These are phyloP conservation scores for Phytophthora citrophthora DNA, from an alignment of 352 stramenopile species.

Conservation along the genomic window DNA sequence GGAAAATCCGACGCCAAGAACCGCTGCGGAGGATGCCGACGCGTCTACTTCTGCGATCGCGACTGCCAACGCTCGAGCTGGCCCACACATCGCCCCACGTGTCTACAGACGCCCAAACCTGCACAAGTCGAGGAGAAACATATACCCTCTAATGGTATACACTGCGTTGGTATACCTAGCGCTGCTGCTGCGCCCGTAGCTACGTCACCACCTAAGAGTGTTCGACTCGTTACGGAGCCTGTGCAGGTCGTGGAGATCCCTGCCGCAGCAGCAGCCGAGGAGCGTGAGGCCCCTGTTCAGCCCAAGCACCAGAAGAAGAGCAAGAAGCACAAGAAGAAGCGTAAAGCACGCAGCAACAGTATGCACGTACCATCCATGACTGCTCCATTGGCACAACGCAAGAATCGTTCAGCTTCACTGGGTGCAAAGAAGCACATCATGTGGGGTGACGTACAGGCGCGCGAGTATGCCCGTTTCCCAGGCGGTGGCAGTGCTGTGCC, in stretches of 20 bases:
- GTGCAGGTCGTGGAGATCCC: slow-evolving; percentile 49
- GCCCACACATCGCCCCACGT: slow-evolving; percentile 58
- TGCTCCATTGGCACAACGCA: slow-evolving; percentile 32
- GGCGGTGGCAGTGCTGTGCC: slow-evolving; percentile 77
- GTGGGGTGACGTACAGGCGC: slow-evolving; percentile 72
- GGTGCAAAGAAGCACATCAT: slow-evolving; percentile 73
- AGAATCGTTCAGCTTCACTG: slow-evolving; percentile 73
- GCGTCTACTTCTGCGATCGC: slow-evolving; percentile 81
- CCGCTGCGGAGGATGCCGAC: slow-evolving; percentile 73
- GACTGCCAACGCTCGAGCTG: slow-evolving; percentile 77
- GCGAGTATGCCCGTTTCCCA: slow-evolving; percentile 84
- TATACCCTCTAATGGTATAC: slow-evolving; percentile 27
- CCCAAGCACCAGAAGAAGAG: slow-evolving; percentile 62
- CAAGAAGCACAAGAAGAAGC: slow-evolving; percentile 79
- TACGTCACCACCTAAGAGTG: slow-evolving; percentile 42
- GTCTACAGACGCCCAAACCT: slow-evolving; percentile 19
- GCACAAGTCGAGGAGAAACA: neutral
- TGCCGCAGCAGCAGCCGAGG: slow-evolving; percentile 21
- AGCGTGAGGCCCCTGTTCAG: slow-evolving; percentile 2
- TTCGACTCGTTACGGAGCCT: slow-evolving; percentile 51
- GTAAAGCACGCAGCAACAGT: slow-evolving; percentile 75
- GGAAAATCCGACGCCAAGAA: slow-evolving; percentile 56
- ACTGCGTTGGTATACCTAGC: slow-evolving; percentile 32
- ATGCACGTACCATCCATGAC: slow-evolving; percentile 53
- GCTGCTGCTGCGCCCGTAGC: slow-evolving; percentile 21